Evolutionary conservation across 768 basidiomycete species (phyloP), one percentile per base, ranked within the genome.

Genomic region (Dentipellis sp.): DNA sequence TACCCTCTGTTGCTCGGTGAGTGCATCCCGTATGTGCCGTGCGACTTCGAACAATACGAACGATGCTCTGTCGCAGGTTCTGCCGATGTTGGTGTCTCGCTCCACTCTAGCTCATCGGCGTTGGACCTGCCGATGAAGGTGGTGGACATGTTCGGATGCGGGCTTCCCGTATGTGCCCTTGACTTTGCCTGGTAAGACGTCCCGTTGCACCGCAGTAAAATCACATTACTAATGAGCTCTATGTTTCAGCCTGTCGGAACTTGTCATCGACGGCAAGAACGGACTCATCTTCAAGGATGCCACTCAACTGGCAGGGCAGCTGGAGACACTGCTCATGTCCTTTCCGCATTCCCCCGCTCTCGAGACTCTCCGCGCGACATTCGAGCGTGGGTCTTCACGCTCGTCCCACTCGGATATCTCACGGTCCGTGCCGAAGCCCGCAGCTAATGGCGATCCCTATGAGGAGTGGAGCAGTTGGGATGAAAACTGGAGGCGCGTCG

Each of bases 61-160:
- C 21, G 39, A 42, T 38, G 40, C 17, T 19, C 9, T 19, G 40
- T 16, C 10, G 5, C 59, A 92, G 91, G 93, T 35, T 87, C 91
- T 3, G 91, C 94, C 10, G 94, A 99, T 69, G 63, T 99, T 40
- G 97, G 97, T 2, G 79, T 98, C 56, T 93, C 84, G 58, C 71
- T 99, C 51, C 97, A 99, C 71, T 81, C 83, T 5, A 94, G 91
- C 68, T 92, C 91, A 0, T 94, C 91, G 2, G 88, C 81, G 1
- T 72, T 94, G 56, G 97, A 99, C 70, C 74, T 99, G 54, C 97
- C 97, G 2, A 99, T 99, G 97, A 99, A 99, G 69, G 84, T 99
- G 4, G 93, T 99, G 7, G 97, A 99, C 68, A 97, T 98, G 95
- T 97, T 98, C 72, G 97, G 97, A 4, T 97, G 94, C 63, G 87